Conservation (phyloP, 140 eudicot genomes). For the Oenanthe javanica region DNA sequence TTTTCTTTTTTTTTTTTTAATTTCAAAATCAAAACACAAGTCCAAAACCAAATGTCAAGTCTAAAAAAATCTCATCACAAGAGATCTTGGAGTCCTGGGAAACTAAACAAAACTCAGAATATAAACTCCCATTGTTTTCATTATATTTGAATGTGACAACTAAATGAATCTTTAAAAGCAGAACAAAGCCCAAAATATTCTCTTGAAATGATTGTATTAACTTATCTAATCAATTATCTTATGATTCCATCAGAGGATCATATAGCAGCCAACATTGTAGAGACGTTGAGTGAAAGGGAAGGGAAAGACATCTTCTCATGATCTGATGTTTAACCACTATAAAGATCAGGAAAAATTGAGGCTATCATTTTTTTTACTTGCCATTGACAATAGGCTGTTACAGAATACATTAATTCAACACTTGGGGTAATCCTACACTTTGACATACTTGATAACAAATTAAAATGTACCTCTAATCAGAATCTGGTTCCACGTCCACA, state of each 20-base stretch:
- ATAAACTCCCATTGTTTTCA: neutral
- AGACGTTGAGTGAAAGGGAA: neutral
- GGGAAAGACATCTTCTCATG: neutral
- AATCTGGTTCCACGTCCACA: constrained; percentile 80
- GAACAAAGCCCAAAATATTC: neutral
- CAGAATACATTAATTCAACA: constrained; percentile 2
- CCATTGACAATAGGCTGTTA: neutral
- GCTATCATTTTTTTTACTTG: neutral
- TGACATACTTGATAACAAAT: neutral
- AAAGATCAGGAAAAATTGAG: neutral
- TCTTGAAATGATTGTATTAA: neutral
- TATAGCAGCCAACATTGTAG: neutral
- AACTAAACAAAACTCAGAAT: neutral
- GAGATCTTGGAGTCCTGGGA: neutral
- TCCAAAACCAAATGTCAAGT: too few relatives aligned
- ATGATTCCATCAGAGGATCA: neutral
- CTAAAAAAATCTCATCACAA: too few relatives aligned
- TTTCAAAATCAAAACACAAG: neutral
- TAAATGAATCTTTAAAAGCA: neutral
- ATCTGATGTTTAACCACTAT: neutral
- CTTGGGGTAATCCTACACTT: neutral
- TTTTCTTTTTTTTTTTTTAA: neutral
- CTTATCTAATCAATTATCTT: neutral
- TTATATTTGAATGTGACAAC: neutral
- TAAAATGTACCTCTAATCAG: constrained; percentile 36